A percentile compares a stretch with the other conserved stretches of the same genome.
Evolutionary conservation across 2,329 filamentous ascomycete genomes (phyloP).

Genomic region (Torrubiella hemipterigena): DNA sequence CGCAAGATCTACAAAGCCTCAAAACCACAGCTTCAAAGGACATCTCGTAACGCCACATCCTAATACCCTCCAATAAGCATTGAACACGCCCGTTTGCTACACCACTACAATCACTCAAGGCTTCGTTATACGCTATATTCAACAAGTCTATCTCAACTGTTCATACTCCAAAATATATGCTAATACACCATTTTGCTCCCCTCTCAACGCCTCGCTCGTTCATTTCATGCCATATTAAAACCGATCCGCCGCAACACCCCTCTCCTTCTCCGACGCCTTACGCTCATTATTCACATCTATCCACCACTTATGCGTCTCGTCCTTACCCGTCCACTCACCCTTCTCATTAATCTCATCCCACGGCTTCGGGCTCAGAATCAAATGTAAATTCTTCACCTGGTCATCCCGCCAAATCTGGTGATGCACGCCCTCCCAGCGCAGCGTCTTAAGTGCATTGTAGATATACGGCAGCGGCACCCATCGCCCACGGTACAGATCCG

Average conservation of each 20-base stretch:
- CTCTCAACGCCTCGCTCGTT: no score
- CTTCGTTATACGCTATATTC: no score
- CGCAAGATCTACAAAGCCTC: no score
- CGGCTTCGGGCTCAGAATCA: conserved; percentile 49
- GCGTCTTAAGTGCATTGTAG: conserved; percentile 52
- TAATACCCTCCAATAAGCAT: no score
- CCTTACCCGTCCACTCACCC: conserved; percentile 30
- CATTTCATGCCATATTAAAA: no score
- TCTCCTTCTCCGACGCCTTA: conserved; percentile 24
- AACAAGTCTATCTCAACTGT: no score
- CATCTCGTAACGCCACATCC: no score
- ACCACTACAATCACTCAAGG: no score
- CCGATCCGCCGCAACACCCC: conserved; percentile 19
- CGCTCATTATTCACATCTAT: conserved; percentile 33
- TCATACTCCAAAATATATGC: no score
- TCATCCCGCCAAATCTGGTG: conserved; percentile 44
- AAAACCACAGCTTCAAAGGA: no score
- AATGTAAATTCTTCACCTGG: conserved; percentile 48
- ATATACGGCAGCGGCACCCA: conserved; percentile 48
- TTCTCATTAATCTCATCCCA: conserved; percentile 39
- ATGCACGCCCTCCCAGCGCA: conserved; percentile 42
- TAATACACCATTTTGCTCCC: no score
- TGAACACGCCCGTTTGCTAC: no score
- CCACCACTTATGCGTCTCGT: conserved; percentile 46
- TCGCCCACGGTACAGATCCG: conserved; percentile 38